Evolutionary conservation across 1,284 basidiomycete species (phyloP), one percentile per base, ranked within the genome.

Genomic region (Somion occarium): DNA sequence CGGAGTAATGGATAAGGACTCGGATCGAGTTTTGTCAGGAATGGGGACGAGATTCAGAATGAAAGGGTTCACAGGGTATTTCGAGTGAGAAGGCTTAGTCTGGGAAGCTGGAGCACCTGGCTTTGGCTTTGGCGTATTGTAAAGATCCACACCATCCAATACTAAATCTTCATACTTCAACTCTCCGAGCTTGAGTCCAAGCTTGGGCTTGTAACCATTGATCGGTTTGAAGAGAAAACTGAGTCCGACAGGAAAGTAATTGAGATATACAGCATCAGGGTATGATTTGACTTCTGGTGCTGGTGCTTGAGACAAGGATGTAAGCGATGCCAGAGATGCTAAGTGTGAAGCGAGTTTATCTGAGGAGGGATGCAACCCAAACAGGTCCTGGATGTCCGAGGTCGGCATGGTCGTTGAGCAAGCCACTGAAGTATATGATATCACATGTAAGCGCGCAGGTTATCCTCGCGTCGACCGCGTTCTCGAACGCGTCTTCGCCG

Each of bases 191-290:
- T 67, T 67, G 38, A 75, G 58, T 22, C 75, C 77, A 7, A 71
- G 64, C 43, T 66, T 68, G 15, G 81, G 83, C 60, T 75, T 83
- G 67, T 88, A 88, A 11, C 78, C 79, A 26, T 75, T 68, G 49
- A 69, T 63, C 2, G 85, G 82, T 24, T 75, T 64, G 69, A 88
- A 86, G 61, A 88, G 80, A 38, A 95, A 69, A 54, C 91, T 93
- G 59, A 95, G 59, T 11, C 92, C 93, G 27, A 93, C 74, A 1
- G 75, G 25, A 63, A 78, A 80, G 71, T 92, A 93, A 67, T 91
- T 94, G 71, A 88, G 79, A 71, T 93, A 97, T 53, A 91, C 81
- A 3, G 79, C 79, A 66, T 95, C 91, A 34, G 86, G 66, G 66
- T 91, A 95, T 0, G 82, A 70, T 64, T 91, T 92, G 65, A 90